Conservation (phyloP, 345 rosid species). For the thale cress (Arabidopsis thaliana) region TAIR10.1 NC_003076.8:16529501-16530000, state of each 20-base stretch:
- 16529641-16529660: background rate
- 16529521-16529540: conserved; percentile 89
- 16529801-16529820: background rate
- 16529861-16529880: background rate
- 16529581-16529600: conserved; percentile 32
- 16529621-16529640: background rate
- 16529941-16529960: conserved; percentile 93
- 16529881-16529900: background rate
- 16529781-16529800: background rate
- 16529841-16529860: conserved; percentile 8
- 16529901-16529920: conserved; percentile 45
- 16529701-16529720: background rate
- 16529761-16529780: background rate
- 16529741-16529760: background rate
- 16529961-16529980: conserved; percentile 86
- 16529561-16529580: conserved; percentile 78
- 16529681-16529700: background rate
- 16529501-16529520: conserved; percentile 83
- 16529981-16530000: conserved; percentile 69
- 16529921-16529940: conserved; percentile 90
- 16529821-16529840: conserved; percentile 29
- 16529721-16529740: background rate
- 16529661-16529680: background rate
- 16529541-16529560: conserved; percentile 94
- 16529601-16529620: background rate